Percentiles rank a stretch among this genome's conserved stretches.
Conservation (phyloP, 2,329 filamentous ascomycete species). For the Alternaria gansuensis region DNA sequence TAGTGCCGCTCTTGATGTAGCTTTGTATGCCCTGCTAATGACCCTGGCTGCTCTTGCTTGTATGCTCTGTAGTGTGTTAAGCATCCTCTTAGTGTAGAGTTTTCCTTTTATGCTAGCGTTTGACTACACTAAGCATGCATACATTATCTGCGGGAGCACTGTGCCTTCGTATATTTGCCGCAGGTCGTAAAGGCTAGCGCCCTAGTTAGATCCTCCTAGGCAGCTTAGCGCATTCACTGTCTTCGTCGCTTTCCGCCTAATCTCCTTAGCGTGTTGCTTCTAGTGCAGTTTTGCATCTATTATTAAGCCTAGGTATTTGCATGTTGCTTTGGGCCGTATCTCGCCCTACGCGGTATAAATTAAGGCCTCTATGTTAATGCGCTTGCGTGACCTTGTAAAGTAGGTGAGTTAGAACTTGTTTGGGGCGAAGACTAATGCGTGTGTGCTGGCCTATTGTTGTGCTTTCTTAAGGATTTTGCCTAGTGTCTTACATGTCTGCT, state of each 20-base stretch:
- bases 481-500: slow-evolving; percentile 31
- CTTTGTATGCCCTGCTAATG: slow-evolving; percentile 35
- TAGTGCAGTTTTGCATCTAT: slow-evolving; percentile 28
- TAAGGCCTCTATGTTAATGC: slow-evolving; percentile 18
- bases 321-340: slow-evolving; percentile 19
- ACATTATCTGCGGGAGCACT: slow-evolving; percentile 44
- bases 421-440: slow-evolving; percentile 40
- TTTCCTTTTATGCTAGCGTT: slow-evolving; percentile 26
- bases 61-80: slow-evolving; percentile 27
- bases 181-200: slow-evolving; percentile 27
- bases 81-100: slow-evolving; percentile 26
- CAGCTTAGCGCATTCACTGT: slow-evolving; percentile 24
- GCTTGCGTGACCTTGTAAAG: slow-evolving; percentile 32
- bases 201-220: slow-evolving; percentile 28
- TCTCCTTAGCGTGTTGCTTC: slow-evolving; percentile 23
- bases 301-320: slow-evolving; percentile 31
- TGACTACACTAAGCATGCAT: slow-evolving; percentile 38
- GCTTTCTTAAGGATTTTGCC: slow-evolving; percentile 23
- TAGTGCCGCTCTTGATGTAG: slow-evolving; percentile 32
- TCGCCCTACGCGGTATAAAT: slow-evolving; percentile 31
- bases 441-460: slow-evolving; percentile 33
- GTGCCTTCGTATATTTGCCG: slow-evolving; percentile 41
- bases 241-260: slow-evolving; percentile 23
- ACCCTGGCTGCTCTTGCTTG: slow-evolving; percentile 32
- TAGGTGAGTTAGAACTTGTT: slow-evolving; percentile 45